phyloP scores from a whole-genome alignment of 345 rosid species.

The Citrus sinensis region DNA sequence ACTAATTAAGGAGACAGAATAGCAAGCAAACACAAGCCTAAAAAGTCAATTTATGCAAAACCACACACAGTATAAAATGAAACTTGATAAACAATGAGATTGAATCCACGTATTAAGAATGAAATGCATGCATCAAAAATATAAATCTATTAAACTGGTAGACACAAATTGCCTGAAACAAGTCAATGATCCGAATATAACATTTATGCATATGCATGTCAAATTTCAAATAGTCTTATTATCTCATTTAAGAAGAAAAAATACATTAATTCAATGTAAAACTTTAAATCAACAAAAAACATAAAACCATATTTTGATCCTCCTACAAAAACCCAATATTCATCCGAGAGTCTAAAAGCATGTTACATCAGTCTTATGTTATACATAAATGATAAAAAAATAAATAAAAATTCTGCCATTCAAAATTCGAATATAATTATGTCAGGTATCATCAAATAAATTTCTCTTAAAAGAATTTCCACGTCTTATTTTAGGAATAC shows the following conservation, averaged over 20 bases:
- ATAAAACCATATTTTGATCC: background rate
- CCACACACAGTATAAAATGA: background rate
- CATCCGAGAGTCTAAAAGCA: background rate
- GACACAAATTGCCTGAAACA: background rate
- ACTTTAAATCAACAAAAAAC: background rate
- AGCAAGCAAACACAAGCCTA: background rate
- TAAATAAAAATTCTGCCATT: background rate
- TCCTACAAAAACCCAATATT: background rate
- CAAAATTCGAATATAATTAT: background rate
- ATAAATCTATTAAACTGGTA: background rate
- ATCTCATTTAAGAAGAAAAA: background rate
- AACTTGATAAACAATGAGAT: background rate
- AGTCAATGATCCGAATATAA: background rate
- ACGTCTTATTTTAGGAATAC: background rate
- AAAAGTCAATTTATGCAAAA: slow-evolving; percentile 4
- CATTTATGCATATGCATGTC: background rate
- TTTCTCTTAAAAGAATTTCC: background rate
- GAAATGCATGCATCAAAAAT: background rate
- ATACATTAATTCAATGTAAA: background rate
- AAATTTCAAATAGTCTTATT: background rate
- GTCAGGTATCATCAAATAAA: background rate
- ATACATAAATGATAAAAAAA: background rate
- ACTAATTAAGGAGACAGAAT: background rate
- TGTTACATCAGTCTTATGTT: background rate
- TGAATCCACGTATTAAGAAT: background rate